Evolutionary conservation across 2,329 filamentous ascomycete genomes (phyloP).

Genomic region (Calonectria naviculata): DNA sequence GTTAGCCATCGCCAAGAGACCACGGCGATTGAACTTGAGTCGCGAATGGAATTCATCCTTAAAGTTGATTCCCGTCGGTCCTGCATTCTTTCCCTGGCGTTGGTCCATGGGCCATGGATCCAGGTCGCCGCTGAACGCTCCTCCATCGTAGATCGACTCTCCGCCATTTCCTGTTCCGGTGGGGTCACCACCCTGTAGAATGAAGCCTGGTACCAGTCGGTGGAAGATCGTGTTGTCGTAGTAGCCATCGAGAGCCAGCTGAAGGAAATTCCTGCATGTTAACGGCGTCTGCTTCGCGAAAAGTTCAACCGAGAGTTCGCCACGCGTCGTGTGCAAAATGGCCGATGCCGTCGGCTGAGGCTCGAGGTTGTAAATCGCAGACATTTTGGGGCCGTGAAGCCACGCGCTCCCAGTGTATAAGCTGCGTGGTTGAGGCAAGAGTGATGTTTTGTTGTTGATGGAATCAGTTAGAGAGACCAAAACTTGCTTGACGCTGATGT

Average conservation of each 20-base stretch:
- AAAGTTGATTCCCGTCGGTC: constrained; percentile 69
- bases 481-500: not conserved
- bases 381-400: constrained; percentile 67
- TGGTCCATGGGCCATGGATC: constrained; percentile 79
- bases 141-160: constrained; percentile 91
- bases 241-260: constrained; percentile 94
- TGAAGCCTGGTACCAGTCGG: constrained; percentile 89
- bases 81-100: constrained; percentile 70
- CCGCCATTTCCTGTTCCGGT: constrained; percentile 93
- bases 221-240: constrained; percentile 96
- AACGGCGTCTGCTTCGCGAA: constrained; percentile 96
- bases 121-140: constrained; percentile 76
- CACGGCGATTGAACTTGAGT: constrained; percentile 91
- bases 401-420: not conserved
- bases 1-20: constrained; percentile 96
- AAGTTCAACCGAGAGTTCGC: constrained; percentile 90
- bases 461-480: not conserved
- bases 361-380: constrained; percentile 91
- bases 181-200: constrained; percentile 94
- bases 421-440: not conserved
- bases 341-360: constrained; percentile 94
- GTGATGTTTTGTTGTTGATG: constrained; percentile 1
- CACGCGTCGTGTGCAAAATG: constrained; percentile 88
- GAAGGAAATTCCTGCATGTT: constrained; percentile 93
- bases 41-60: constrained; percentile 92